Evolutionary conservation across 1,284 basidiomycete genomes (phyloP).

Genomic region (Rhodotorula sp.): DNA sequence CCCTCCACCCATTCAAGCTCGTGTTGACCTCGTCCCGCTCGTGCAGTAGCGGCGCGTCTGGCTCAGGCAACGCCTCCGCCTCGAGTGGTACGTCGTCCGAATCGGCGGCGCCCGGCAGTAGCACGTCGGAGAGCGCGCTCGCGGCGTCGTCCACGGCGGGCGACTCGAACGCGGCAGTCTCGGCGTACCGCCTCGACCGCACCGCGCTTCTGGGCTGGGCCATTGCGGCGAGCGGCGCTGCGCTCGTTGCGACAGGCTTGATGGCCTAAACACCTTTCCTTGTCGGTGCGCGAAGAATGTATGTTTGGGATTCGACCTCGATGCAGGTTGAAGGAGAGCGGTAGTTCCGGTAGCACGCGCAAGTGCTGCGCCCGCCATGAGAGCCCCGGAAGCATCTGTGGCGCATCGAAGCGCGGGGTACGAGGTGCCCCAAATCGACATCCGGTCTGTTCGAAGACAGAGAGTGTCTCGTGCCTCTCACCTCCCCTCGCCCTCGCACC

Average conservation of each 20-base stretch:
- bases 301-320: no score
- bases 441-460: no score
- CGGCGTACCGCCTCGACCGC: not conserved
- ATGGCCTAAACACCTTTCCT: not conserved
- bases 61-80: not conserved
- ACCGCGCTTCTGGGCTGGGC: not conserved
- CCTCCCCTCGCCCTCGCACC: no score
- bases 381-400: no score
- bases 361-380: no score
- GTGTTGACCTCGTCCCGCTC: not conserved
- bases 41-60: not conserved
- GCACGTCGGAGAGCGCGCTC: not conserved
- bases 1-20: no score
- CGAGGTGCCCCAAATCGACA: no score
- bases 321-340: no score
- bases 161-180: not conserved
- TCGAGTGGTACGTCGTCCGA: not conserved
- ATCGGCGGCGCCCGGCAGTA: not conserved
- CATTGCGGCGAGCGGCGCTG: constrained; percentile 2
- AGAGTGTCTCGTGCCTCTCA: no score
- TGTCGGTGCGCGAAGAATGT: not conserved
- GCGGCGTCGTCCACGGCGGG: not conserved
- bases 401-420: no score
- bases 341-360: no score
- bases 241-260: not conserved